Conservation (phyloP, 495 filamentous ascomycete genomes). For the Tuber calosporum region DNA sequence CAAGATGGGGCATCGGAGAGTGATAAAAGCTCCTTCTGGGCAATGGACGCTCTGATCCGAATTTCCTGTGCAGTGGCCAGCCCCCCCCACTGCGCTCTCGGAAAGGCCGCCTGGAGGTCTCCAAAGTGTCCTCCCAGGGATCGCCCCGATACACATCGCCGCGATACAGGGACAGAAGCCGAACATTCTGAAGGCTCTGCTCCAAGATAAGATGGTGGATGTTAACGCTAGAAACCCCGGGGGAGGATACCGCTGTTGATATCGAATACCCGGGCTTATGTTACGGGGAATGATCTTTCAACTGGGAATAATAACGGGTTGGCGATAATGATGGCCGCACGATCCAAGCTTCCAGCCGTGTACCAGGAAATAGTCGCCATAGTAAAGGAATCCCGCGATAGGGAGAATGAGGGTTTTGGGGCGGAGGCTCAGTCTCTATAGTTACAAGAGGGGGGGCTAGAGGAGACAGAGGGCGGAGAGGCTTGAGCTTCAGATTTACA, state of each 20-base stretch:
- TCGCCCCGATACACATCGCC: not conserved
- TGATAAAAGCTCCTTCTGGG: not conserved
- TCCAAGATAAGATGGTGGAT: not conserved
- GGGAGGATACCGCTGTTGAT: not conserved
- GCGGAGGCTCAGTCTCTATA: not conserved
- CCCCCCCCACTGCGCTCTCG: not conserved
- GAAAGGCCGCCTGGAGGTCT: not conserved
- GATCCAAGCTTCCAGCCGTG: not conserved
- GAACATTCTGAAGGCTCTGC: not conserved
- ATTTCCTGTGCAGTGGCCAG: not conserved
- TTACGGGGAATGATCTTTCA: not conserved
- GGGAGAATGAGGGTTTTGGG: not conserved
- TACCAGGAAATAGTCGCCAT: not conserved
- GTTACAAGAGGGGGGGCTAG: not conserved
- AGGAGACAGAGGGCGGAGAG: not conserved
- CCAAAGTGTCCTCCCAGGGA: not conserved
- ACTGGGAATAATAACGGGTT: not conserved
- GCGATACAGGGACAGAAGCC: not conserved
- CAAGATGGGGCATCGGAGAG: not conserved
- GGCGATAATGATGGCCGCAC: not conserved
- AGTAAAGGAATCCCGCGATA: not conserved
- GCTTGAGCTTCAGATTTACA: not conserved
- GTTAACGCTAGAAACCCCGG: not conserved
- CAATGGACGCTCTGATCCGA: not conserved
- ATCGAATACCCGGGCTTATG: not conserved